These are phyloP conservation scores for Mortierella antarctica DNA, from an alignment of 192 early-diverging fungal genomes.

Conservation along the genomic window DNA sequence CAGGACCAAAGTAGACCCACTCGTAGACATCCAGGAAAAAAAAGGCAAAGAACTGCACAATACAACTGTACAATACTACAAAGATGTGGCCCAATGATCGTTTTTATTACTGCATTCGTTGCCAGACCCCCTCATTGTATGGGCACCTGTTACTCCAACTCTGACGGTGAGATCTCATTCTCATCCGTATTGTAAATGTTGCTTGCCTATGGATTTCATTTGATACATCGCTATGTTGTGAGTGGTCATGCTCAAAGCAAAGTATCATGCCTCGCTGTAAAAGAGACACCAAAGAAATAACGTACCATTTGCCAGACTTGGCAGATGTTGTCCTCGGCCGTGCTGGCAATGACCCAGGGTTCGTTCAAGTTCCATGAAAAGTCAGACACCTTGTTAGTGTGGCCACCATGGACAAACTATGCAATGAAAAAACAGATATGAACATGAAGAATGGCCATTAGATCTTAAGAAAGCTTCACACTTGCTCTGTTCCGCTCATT, in stretches of 20 bases:
- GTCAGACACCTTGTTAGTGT: conserved; percentile 96
- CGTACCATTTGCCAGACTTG: conserved; percentile 99
- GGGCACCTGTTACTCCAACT: conserved; percentile 52
- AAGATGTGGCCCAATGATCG: no score
- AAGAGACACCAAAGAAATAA: background rate
- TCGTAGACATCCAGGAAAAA: background rate
- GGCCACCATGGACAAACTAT: conserved; percentile 97
- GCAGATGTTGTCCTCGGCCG: conserved; percentile 97
- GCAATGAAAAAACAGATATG: background rate
- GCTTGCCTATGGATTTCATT: conserved; percentile 52
- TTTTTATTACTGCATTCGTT: background rate
- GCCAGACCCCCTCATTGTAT: background rate
- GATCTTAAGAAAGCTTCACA: no score
- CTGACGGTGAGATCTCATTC: conserved; percentile 48
- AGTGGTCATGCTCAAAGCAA: background rate
- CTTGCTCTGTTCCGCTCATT: no score
- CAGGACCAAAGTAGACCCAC: background rate
- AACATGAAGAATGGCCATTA: conserved; percentile 1
- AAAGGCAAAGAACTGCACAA: background rate
- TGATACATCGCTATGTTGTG: no score
- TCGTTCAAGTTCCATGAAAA: conserved; percentile 95
- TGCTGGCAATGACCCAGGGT: conserved; percentile 93
- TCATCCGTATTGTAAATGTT: conserved; percentile 65
- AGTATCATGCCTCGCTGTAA: background rate
- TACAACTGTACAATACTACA: conserved; percentile 15